Base-by-base conservation (phyloP, 2,329 filamentous ascomycete genomes). In the Paramyrothecium roridum region DNA sequence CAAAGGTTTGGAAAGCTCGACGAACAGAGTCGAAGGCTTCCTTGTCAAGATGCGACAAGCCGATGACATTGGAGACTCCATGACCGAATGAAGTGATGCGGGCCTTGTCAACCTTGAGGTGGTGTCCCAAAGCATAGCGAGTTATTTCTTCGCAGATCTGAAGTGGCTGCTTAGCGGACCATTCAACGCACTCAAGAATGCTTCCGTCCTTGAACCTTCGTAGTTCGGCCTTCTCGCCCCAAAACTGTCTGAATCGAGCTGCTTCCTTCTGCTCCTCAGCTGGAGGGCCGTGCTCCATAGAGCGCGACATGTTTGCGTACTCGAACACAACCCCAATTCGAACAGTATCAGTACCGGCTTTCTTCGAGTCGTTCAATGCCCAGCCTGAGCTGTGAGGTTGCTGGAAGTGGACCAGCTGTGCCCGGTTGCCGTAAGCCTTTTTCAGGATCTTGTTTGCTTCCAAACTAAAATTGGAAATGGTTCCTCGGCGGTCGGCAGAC, bases 141-240 rank as follows among this genome's bases (percentile, higher is more conserved):
- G 92, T 76, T 56, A 98, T 95, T 61, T 96, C 91, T 65, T 91
- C 83, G 52, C 91, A 84, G 20, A 96, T 84, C 8, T 87, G 83
- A 3, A 80, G 76, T 2, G 85, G 76, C 2, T 82, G 77, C 54
- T 83, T 80, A 60, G 86, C 82, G 2, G 80, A 80, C 95, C 95
- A 99, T 20, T 96, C 87, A 30, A 98, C 78, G 65, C 90, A 96
- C 71, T 99, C 96, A 10, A 92, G 80, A 61, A 99, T 97, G 63
- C 88, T 93, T 21, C 95, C 95, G 66, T 98, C 92, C 65, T 93
- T 96, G 78, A 99, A 99, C 20, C 95, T 89, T 60, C 95, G 85
- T 48, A 99, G 80, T 70, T 99, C 95, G 1, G 95, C 85, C 69
- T 95, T 96, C 11, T 93, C 88, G 8, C 93, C 95, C 95, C 96